Conservation (phyloP, 139 green algal genomes). For the Chlorella sp. region DNA sequence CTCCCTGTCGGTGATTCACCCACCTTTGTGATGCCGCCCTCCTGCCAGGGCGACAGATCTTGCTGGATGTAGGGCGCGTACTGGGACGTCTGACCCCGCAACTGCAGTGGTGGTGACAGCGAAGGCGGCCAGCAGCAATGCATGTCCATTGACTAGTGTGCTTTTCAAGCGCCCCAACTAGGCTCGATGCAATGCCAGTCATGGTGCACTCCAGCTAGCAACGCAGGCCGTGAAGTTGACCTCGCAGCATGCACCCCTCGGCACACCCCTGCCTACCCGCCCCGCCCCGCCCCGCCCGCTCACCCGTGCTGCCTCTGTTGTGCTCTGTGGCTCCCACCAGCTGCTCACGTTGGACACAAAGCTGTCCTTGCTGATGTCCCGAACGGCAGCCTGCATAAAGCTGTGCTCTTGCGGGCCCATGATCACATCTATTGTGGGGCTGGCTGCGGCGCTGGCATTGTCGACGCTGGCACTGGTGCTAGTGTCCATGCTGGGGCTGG, state of each 20-base stretch:
- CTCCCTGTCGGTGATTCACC: too few relatives aligned
- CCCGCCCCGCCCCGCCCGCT: background rate
- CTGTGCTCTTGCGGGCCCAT: background rate
- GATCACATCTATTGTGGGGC: too few relatives aligned
- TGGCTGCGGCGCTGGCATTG: too few relatives aligned
- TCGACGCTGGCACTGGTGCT: background rate
- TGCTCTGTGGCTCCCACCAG: background rate
- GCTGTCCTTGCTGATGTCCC: background rate
- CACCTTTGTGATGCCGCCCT: constrained; percentile 36
- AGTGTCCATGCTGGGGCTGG: too few relatives aligned
- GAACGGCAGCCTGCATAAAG: constrained; percentile 1
- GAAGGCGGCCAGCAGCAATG: background rate
- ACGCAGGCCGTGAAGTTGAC: background rate
- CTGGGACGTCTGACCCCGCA: constrained; percentile 6
- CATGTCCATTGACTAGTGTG: too few relatives aligned
- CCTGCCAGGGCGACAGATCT: constrained; percentile 41
- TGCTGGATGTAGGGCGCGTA: constrained; percentile 34
- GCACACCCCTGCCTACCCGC: background rate
- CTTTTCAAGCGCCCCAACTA: background rate
- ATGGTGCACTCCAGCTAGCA: background rate
- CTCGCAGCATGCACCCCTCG: background rate
- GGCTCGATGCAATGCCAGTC: background rate
- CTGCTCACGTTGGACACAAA: constrained; percentile 18
- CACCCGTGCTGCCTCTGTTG: background rate
- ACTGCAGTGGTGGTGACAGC: background rate